Percentiles rank a stretch among this genome's conserved stretches.
Evolutionary conservation across 2,329 filamentous ascomycete genomes (phyloP).

Genomic region (Talaromyces pinophilus): DNA sequence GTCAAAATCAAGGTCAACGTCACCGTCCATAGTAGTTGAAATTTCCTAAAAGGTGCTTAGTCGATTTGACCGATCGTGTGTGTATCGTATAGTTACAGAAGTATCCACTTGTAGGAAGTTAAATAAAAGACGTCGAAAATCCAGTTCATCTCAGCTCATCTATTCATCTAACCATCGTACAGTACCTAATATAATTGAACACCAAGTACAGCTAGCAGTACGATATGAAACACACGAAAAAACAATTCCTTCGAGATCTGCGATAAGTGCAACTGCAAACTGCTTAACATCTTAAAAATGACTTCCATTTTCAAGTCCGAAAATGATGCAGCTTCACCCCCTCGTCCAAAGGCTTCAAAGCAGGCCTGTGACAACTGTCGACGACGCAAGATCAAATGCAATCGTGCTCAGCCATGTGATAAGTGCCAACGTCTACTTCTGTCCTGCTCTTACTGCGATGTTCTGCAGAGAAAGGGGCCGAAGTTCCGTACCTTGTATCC

Average conservation of each 20-base stretch:
- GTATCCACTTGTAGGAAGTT: slow-evolving; percentile 12
- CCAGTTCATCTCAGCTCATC: slow-evolving; percentile 7
- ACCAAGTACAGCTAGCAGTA: slow-evolving; percentile 7
- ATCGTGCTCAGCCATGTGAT: slow-evolving; percentile 44
- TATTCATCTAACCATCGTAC: not conserved
- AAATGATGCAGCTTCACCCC: not conserved
- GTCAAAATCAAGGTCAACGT: slow-evolving; percentile 13
- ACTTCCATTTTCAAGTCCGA: not conserved
- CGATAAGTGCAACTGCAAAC: not conserved
- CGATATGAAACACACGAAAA: not conserved
- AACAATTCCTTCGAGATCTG: not conserved
- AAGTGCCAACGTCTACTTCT: slow-evolving; percentile 42
- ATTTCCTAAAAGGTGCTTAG: not conserved
- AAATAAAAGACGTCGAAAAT: slow-evolving; percentile 6
- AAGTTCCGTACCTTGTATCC: slow-evolving; percentile 44
- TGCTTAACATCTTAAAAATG: not conserved
- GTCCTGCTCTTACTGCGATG: slow-evolving; percentile 44
- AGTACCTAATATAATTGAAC: not conserved
- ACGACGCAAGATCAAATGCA: slow-evolving; percentile 47
- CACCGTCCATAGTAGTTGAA: not conserved
- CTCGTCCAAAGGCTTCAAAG: slow-evolving; percentile 30
- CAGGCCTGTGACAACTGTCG: slow-evolving; percentile 47
- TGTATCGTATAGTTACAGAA: slow-evolving; percentile 9
- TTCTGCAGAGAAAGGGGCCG: slow-evolving; percentile 42
- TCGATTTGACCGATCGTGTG: not conserved